Evolutionary conservation across 2,329 filamentous ascomycete genomes (phyloP).

Genomic region (Lasiodiplodia hormozganensis): DNA sequence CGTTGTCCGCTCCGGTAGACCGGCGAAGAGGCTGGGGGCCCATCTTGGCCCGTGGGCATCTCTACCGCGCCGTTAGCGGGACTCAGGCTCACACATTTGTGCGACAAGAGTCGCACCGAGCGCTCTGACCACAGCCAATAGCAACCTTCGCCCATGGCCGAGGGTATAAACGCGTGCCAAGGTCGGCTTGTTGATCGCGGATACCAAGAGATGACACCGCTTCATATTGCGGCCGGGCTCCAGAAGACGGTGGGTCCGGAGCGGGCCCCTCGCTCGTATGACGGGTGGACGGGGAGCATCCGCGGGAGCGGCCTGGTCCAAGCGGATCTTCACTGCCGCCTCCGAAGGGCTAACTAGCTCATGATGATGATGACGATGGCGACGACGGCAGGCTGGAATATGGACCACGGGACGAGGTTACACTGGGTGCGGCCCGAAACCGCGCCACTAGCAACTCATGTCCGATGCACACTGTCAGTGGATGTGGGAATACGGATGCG

Average conservation of each 20-base stretch:
- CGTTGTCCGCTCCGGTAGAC: background rate
- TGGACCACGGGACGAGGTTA: slow-evolving; percentile 12
- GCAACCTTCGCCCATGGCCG: slow-evolving; percentile 12
- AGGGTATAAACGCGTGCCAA: slow-evolving; percentile 24
- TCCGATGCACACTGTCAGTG: slow-evolving; percentile 15
- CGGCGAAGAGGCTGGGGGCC: background rate
- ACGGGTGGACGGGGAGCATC: slow-evolving; percentile 9
- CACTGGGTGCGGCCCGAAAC: slow-evolving; percentile 22
- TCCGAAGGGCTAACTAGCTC: background rate
- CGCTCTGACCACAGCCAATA: slow-evolving; percentile 27
- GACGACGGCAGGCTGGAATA: background rate
- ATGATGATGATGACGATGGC: background rate
- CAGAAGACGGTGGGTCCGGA: slow-evolving; percentile 20
- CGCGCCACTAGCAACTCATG: slow-evolving; percentile 10
- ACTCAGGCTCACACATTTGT: slow-evolving; percentile 18
- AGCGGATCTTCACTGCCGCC: slow-evolving; percentile 11
- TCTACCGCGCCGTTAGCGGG: slow-evolving; percentile 11
- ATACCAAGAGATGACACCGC: slow-evolving; percentile 17
- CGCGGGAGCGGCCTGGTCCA: background rate
- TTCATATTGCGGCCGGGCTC: slow-evolving; percentile 2
- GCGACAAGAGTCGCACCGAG: slow-evolving; percentile 20
- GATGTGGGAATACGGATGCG: slow-evolving; percentile 21
- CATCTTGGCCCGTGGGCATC: slow-evolving; percentile 14
- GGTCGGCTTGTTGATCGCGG: slow-evolving; percentile 4
- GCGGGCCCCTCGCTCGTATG: slow-evolving; percentile 12